These are phyloP conservation scores for Suillus bovinus DNA, from an alignment of 768 basidiomycete species.

Conservation along the genomic window DNA sequence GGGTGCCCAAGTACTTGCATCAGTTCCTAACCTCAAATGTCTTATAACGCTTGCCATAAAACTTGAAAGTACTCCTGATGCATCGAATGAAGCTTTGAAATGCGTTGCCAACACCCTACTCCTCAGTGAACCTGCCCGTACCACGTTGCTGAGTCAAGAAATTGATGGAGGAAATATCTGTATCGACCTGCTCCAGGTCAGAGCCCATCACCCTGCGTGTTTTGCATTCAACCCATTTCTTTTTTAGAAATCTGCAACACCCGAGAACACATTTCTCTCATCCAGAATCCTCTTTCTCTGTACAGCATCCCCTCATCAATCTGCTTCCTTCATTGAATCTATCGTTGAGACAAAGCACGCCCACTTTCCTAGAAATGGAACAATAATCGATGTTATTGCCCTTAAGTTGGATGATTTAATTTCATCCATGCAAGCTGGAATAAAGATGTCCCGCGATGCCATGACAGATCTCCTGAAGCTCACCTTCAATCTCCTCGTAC, in stretches of 20 bases:
- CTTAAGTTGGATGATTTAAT: slow-evolving; percentile 61
- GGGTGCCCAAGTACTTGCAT: slow-evolving; percentile 63
- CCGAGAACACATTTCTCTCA: slow-evolving; percentile 71
- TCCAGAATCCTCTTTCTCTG: slow-evolving; percentile 77
- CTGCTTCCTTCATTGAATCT: slow-evolving; percentile 48
- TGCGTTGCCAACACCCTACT: slow-evolving; percentile 81
- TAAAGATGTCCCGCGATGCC: slow-evolving; percentile 66
- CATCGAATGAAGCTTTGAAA: slow-evolving; percentile 67
- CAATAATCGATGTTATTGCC: slow-evolving; percentile 62
- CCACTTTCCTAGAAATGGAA: slow-evolving; percentile 38
- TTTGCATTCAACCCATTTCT: slow-evolving; percentile 12
- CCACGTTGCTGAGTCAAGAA: slow-evolving; percentile 52
- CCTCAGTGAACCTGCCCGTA: slow-evolving; percentile 62
- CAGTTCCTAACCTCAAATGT: slow-evolving; percentile 52
- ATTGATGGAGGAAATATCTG: slow-evolving; percentile 65
- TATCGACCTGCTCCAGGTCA: slow-evolving; percentile 59
- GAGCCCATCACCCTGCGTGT: slow-evolving; percentile 15
- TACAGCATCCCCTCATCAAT: slow-evolving; percentile 53
- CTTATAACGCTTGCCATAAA: slow-evolving; percentile 52
- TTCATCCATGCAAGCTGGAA: slow-evolving; percentile 47
- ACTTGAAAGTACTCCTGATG: slow-evolving; percentile 59
- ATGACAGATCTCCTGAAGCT: slow-evolving; percentile 84
- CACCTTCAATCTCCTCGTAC: slow-evolving; percentile 75
- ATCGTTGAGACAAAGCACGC: slow-evolving; percentile 66
- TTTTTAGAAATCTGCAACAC: slow-evolving; percentile 55